These are phyloP conservation scores for Olyra latifolia DNA, from an alignment of 176 grass and related monocot species.

Conservation along the genomic window DNA sequence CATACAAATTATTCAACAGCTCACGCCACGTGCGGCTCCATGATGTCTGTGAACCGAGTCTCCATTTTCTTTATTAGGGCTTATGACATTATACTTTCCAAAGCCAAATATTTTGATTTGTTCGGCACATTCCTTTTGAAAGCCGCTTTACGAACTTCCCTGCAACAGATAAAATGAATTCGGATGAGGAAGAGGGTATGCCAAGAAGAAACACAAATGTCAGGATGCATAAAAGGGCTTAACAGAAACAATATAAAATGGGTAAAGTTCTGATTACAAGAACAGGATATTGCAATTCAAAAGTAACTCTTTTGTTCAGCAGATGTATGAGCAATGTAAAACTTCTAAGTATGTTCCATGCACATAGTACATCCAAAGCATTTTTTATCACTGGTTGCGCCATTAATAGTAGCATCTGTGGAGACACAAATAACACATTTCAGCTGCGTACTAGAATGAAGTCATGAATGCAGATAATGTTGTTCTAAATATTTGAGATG, in stretches of 20 bases:
- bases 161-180: slow-evolving; percentile 22
- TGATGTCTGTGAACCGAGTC: no score
- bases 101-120: no score
- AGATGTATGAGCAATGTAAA: neutral
- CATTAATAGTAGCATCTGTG: neutral
- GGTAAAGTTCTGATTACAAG: neutral
- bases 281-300: neutral
- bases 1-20: no score
- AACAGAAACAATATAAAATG: neutral
- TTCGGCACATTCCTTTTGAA: no score
- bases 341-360: neutral
- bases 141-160: no score
- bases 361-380: neutral
- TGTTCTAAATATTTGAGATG: neutral
- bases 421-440: neutral
- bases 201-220: neutral
- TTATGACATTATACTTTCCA: no score
- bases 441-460: neutral
- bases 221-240: neutral
- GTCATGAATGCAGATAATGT: neutral
- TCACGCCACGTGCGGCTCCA: no score
- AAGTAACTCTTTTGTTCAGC: neutral
- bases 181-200: neutral
- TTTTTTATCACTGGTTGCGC: neutral
- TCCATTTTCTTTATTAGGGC: no score